Percentiles rank a stretch among this genome's conserved stretches.
Evolutionary conservation across 306 rosid species (phyloP).

Genomic region (Medicago lupulina): DNA sequence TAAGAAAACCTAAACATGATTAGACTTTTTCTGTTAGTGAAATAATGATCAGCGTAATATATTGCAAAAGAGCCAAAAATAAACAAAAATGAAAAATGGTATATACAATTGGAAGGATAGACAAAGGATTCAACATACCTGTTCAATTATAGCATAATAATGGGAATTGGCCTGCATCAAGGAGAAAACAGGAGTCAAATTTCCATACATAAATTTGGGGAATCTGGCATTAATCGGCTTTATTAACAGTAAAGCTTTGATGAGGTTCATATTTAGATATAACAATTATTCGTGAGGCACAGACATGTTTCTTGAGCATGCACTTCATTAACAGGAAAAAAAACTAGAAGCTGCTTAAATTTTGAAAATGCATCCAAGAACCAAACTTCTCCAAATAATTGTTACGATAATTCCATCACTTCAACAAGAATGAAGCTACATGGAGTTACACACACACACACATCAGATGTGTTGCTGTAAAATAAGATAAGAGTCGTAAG

Average conservation of each 20-base stretch:
- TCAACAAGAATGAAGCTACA: conserved; percentile 24
- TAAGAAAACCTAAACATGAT: conserved; percentile 21
- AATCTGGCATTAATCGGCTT: background rate
- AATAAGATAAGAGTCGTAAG: conserved; percentile 12
- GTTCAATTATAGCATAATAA: conserved; percentile 91
- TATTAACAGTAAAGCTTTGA: conserved; percentile 20
- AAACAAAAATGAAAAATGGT: background rate
- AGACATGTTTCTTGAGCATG: background rate
- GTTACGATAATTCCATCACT: background rate
- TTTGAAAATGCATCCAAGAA: too few relatives aligned
- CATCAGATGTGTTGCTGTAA: background rate
- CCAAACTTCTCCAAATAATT: too few relatives aligned
- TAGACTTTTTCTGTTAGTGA: conserved; percentile 16
- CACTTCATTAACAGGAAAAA: background rate
- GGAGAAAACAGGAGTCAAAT: conserved; percentile 42
- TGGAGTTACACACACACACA: conserved; percentile 1
- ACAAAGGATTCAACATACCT: conserved; percentile 65
- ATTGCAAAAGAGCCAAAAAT: conserved; percentile 1
- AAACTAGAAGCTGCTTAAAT: background rate
- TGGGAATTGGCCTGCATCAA: conserved; percentile 96
- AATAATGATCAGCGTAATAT: conserved; percentile 8
- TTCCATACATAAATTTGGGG: conserved; percentile 27
- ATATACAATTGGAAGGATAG: conserved; percentile 29
- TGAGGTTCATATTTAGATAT: background rate
- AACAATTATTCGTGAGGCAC: conserved; percentile 10